Base-by-base conservation (phyloP, 2,329 filamentous ascomycete species). In the Colletotrichum caudatum region DNA sequence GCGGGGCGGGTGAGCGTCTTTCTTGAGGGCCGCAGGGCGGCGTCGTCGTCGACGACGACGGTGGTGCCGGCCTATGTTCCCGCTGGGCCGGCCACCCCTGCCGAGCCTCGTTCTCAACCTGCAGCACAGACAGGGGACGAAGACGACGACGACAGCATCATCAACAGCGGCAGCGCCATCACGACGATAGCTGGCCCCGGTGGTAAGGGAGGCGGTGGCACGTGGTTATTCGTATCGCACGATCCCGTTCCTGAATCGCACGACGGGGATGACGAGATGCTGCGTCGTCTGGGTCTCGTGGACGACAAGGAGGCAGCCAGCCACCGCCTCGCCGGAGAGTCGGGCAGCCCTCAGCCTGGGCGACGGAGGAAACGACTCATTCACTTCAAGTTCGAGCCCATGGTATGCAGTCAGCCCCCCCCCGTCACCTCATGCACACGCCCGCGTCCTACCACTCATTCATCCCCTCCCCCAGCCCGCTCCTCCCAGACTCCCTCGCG, bases 311-410 rank as follows among this genome's bases (percentile, higher is more conserved):
- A 37, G 20, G 58, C 39, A 54, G n/a, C 61, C 23, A 37, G 23
- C n/a, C 35, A 7, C 23, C 18, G 48, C 48, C 11, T 44, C 14
- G 2, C 54, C 65, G 69, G 65, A 60, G 46, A 59, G 39, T 68
- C 65, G 69, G 69, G 69, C 12, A 64, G 59, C 37, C 9, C 46
- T 54, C 26, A 74, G 37, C 74, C 74, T 57, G 72, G 66, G 39
- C 79, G 74, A 66, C 77, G 75, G 63, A 78, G 79, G 67, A 80
- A 82, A 76, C 84, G 88, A 77, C 81, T 88, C 80, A 86, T 97
- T 62, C 94, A 95, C 81, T 93, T 97, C 82, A 96, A 97, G 81
- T 98, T 97, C 78, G 95, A 98, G 80, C 94, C 95, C 5, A 94
- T 98, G 94, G 95, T 97, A 87, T 79, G 90, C 79, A 70, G 48